phyloP scores from a whole-genome alignment of 139 green algal species.

The Pleodorina starrii region DNA sequence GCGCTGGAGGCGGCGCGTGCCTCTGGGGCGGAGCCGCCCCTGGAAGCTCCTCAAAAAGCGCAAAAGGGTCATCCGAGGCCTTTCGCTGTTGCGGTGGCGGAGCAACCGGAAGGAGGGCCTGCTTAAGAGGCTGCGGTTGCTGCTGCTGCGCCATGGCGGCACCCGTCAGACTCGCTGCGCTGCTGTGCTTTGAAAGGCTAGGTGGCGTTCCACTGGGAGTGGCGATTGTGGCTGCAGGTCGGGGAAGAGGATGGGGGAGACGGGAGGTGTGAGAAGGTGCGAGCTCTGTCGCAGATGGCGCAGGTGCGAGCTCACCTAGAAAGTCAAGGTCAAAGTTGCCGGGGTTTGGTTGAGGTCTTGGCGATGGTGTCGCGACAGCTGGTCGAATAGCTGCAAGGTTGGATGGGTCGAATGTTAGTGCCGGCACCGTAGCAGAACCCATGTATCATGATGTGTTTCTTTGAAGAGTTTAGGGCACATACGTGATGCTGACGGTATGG shows the following conservation, averaged over 20 bases:
- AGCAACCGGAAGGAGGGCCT: not conserved
- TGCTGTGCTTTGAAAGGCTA: not conserved
- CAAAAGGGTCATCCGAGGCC: constrained; percentile 53
- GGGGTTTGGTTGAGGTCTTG: not conserved
- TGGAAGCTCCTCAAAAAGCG: constrained; percentile 48
- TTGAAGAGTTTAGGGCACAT: not conserved
- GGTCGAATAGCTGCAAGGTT: constrained; percentile 23
- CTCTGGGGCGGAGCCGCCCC: constrained; percentile 41
- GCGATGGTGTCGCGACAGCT: not conserved
- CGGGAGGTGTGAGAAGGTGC: not conserved
- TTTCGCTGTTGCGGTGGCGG: not conserved
- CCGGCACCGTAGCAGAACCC: no score
- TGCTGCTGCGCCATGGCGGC: not conserved
- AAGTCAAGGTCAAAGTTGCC: constrained; percentile 29
- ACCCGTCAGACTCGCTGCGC: not conserved
- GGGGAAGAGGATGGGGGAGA: not conserved
- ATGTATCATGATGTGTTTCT: no score
- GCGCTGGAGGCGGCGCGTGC: not conserved
- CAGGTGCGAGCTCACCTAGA: constrained; percentile 3
- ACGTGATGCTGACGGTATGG: not conserved
- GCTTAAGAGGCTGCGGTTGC: not conserved
- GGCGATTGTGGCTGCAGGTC: constrained; percentile 4
- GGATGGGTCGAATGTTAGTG: not conserved
- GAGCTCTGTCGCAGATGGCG: no score
- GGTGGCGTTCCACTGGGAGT: not conserved